Conservation (phyloP, 2,329 filamentous ascomycete genomes). For the Colletotrichum sansevieriae region DNA sequence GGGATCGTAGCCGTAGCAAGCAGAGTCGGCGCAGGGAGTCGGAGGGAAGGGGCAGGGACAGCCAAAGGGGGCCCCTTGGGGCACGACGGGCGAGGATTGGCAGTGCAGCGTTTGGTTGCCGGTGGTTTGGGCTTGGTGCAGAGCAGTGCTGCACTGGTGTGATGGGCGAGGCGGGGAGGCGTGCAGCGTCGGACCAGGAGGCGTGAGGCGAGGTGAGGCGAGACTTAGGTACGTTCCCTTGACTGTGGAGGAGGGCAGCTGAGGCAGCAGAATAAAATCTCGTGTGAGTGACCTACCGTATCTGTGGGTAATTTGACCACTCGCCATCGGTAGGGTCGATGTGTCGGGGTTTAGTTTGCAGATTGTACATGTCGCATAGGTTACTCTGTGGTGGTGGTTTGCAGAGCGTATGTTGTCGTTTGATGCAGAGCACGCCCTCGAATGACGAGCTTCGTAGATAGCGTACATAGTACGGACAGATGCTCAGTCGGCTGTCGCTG, state of each 20-base stretch:
- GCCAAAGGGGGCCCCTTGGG: conserved; percentile 8
- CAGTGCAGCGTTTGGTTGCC: background rate
- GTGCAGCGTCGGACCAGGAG: conserved; percentile 4
- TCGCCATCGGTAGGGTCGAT: conserved; percentile 15
- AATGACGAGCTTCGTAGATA: conserved; percentile 1
- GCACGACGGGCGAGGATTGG: conserved; percentile 12
- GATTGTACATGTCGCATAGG: background rate
- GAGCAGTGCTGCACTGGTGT: conserved; percentile 11
- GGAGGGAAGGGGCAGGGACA: conserved; percentile 23
- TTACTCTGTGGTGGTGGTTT: background rate
- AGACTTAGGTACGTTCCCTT: conserved; percentile 6
- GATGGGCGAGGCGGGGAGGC: conserved; percentile 20
- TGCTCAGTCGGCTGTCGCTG: background rate
- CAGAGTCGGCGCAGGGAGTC: conserved; percentile 35
- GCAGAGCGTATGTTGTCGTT: background rate
- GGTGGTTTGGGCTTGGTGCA: background rate
- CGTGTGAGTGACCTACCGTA: conserved; percentile 23
- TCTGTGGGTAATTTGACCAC: conserved; percentile 28
- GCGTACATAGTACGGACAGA: no score
- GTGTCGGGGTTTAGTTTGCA: background rate
- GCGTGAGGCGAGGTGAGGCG: conserved; percentile 28
- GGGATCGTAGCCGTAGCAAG: conserved; percentile 20
- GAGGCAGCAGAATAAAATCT: conserved; percentile 38
- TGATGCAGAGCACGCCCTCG: conserved; percentile 34
- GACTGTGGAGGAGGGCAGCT: conserved; percentile 34